Conservation (phyloP, 139 green algal species). For the Penium margaritaceum region DNA sequence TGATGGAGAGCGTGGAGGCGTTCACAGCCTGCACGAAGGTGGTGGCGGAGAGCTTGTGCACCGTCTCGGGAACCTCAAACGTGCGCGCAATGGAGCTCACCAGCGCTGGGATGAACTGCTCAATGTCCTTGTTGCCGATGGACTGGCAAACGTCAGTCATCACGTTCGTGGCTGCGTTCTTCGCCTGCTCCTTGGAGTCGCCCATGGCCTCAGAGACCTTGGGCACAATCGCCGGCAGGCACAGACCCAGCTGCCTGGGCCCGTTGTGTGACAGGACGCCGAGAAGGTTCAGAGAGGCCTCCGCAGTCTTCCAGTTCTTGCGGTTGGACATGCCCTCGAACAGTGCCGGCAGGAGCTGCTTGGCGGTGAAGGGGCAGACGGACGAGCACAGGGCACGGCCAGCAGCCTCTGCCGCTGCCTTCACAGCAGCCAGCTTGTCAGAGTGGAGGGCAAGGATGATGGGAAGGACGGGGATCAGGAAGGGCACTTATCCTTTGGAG, state of each 20-base stretch:
- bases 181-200: slow-evolving; percentile 32
- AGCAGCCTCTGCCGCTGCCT: slow-evolving; percentile 8
- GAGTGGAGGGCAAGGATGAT: slow-evolving; percentile 6
- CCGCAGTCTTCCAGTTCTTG: slow-evolving; percentile 28
- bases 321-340: slow-evolving; percentile 9
- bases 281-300: slow-evolving; percentile 5
- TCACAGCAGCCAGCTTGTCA: slow-evolving; percentile 18
- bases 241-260: slow-evolving; percentile 18
- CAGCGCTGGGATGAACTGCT: slow-evolving; percentile 74
- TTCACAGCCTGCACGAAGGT: slow-evolving; percentile 75
- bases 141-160: slow-evolving; percentile 50
- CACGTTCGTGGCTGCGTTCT: slow-evolving; percentile 43
- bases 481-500: no score
- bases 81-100: slow-evolving; percentile 68
- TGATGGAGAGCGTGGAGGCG: slow-evolving; percentile 71
- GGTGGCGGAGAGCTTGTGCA: slow-evolving; percentile 82
- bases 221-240: slow-evolving; percentile 30
- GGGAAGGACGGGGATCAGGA: slow-evolving; percentile 22
- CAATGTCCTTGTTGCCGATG: slow-evolving; percentile 81
- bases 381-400: background rate
- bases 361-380: slow-evolving; percentile 15
- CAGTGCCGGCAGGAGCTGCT: slow-evolving; percentile 17
- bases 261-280: slow-evolving; percentile 12
- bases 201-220: slow-evolving; percentile 22
- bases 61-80: slow-evolving; percentile 67